Evolutionary conservation across 2,329 filamentous ascomycete species (phyloP), one percentile per base, ranked within the genome.

Genomic region (Fusarium vanettenii): DNA sequence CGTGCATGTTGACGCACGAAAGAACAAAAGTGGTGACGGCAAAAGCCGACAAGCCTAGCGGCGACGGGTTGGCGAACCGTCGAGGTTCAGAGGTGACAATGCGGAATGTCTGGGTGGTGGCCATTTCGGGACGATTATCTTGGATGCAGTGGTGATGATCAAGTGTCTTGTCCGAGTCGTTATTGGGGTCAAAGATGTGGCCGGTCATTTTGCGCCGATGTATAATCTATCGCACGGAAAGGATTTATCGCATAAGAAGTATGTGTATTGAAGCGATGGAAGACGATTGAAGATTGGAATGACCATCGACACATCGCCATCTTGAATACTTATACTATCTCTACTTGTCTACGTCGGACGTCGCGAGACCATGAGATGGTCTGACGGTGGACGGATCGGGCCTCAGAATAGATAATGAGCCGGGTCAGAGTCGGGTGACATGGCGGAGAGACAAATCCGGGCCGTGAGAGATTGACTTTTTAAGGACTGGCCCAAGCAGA

Each of bases 21-120:
- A 95, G 88, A 48, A 95, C 90, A 81, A 95, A 95, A 18, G 93
- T 95, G 64, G 93, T 95, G 80, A 95, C 86, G 72, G 93, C 94
- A 86, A 95, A 95, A 80, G 92, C 93, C 70, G 86, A 89, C 59
- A 95, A 89, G 71, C 94, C 94, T 55, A 95, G 87, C 27, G 93
- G 93, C 61, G 92, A 93, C 8, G 93, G 93, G 84, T 95, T 95
- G 85, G 89, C 93, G 82, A 95, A 90, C 85, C 93, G 92, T 83
- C 92, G 91, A 82, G 89, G 87, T 83, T 90, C 48, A 52, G 48
- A 52, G 25, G 48, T 52, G 48, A 52, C 48, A 25, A 52, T 52
- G 48, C 48, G 48, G 48, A 52, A 52, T 2, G 48, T 52, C 48
- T 52, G 48, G 9, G 48, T 27, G 27, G 18, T 27, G 11, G 25